Evolutionary conservation across 2,329 filamentous ascomycete species (phyloP).

Genomic region (Trichoderma koningiopsis): DNA sequence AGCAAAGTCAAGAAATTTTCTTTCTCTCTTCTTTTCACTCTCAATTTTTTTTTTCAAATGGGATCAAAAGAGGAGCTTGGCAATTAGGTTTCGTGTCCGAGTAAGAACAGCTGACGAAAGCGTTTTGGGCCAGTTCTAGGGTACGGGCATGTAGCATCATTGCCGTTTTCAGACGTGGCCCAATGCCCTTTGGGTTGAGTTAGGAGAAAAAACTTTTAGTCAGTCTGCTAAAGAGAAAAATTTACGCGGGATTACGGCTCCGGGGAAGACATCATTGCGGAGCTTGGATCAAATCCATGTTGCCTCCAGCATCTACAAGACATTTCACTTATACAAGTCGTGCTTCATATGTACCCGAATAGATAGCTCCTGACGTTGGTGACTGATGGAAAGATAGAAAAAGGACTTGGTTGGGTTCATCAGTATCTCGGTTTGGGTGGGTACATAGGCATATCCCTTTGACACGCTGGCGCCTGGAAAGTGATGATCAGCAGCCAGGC

Average conservation of each 20-base stretch:
- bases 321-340: neutral
- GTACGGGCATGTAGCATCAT: constrained; percentile 17
- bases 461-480: constrained; percentile 7
- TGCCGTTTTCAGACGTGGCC: constrained; percentile 15
- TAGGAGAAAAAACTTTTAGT: neutral
- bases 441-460: neutral
- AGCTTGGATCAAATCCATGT: neutral
- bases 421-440: constrained; percentile 2
- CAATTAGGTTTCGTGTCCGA: neutral
- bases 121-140: neutral
- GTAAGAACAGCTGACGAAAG: constrained; percentile 8
- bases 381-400: neutral
- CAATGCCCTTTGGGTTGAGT: neutral
- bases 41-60: neutral
- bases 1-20: neutral
- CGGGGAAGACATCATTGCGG: neutral
- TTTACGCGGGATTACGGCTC: neutral
- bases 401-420: neutral
- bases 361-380: neutral
- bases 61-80: neutral
- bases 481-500: constrained; percentile 1
- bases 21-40: neutral
- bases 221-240: neutral
- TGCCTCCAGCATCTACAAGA: neutral
- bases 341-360: neutral